Evolutionary conservation across 805 yeast genomes (phyloP), one percentile per base, ranked within the genome.

Genomic region (Isabelozyma heimii): DNA sequence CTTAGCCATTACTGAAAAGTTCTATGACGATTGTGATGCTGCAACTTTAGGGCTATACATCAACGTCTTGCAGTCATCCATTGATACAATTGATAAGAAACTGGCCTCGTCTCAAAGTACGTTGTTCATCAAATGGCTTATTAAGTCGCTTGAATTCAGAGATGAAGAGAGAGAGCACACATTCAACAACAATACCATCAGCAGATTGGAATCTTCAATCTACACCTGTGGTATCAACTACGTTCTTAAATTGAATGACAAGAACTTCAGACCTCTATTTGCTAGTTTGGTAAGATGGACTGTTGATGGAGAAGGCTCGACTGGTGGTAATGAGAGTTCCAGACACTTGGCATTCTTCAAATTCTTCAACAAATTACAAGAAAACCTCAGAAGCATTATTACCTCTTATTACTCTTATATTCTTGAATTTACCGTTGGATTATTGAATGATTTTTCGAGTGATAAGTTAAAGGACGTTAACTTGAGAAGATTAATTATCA

Each of bases 181-280:
- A 49, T 85, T 84, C 62, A 91, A 85, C 59, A 77, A 71, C 54
- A 89, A 89, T 61, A 85, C 96, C 10, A 74, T 88, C 54, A 84
- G 87, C 64, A 80, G 96, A 57, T 81, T 92, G 53, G 98, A 92
- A 63, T 77, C 90, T 15, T 79, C 86, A 9, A 81, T 87, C 62
- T 86, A 87, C 58, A 73, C 79, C 37, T 81, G 91, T 62, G 91
- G 88, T 16, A 82, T 92, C 54, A 74, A 75, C 20, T 85, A 83
- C 56, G 95, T 92, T 15, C 79, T 94, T 85, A 91, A 92, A 68
- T 79, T 94, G 69, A 94, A 94, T 64, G 99, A 94, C 65, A 90
- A 89, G 71, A 81, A 85, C 17, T 94, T 94, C 78, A 82, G 97
- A 62, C 99, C 99, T 15, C 73, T 89, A 62, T 94, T 94, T 70